Evolutionary conservation across 2,329 filamentous ascomycete genomes (phyloP), one percentile per base, ranked within the genome.

Genomic region (Trichocomaceae sp.): DNA sequence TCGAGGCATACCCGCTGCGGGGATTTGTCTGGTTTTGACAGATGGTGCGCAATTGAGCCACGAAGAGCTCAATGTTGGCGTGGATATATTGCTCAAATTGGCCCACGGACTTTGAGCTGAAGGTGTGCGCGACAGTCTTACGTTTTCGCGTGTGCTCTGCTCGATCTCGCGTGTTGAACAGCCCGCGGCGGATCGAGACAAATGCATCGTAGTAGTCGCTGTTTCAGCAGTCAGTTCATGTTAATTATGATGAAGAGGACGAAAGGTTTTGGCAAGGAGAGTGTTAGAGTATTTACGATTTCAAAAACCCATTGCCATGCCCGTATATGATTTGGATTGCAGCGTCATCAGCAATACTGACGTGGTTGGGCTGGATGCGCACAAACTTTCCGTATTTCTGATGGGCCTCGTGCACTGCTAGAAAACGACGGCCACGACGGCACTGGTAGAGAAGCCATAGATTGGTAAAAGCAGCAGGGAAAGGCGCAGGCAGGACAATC

Each of bases 31-130:
- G 70, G 2, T 66, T 65, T n/a, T 76, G 70, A 12, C 78, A 77
- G 7, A 92, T 73, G 17, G 75, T 76, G 65, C 89, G 87, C 80
- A 90, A 89, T 68, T 90, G 83, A 57, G 76, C 75, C 22, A 87
- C 83, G 56, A 95, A 87, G 13, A 84, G 74, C 56, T 86, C 83
- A 3, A 95, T 79, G 69, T 95, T 95, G 60, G 79, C 75, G 66
- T 88, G 85, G 62, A 96, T 92, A 71, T 92, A 95, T 50, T 90
- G 87, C 75, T 96, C 90, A 66, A 95, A 95, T 68, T 95, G 84
- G 57, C 80, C 79, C 52, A 96, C 80, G 9, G 83, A 88, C 73
- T 92, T 95, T 58, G 85, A 79, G 13, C 85, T 88, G 73, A 96
- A 96, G 31, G 88, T 93, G 70, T 95, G 89, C 1, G 88, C 84